These are phyloP conservation scores for Oryza meridionalis DNA, from an alignment of 176 grass and related monocot genomes.

Conservation along the genomic window DNA sequence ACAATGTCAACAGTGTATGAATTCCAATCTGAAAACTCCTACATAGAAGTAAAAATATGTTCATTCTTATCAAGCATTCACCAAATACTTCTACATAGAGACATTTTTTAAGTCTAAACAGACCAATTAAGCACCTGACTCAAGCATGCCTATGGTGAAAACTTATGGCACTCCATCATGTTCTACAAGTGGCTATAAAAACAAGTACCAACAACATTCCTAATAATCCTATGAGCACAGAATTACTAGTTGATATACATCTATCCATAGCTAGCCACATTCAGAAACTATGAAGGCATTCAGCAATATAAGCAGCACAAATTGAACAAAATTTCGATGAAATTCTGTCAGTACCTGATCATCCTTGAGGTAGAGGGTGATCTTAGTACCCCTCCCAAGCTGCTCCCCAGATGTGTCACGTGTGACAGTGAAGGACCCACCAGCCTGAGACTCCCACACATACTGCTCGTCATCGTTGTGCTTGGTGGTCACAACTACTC, in stretches of 20 bases:
- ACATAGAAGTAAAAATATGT: background rate
- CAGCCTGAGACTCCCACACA: constrained; percentile 96
- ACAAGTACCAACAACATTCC: background rate
- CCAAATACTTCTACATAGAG: background rate
- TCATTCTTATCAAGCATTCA: background rate
- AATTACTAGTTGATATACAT: no score
- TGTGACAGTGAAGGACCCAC: constrained; percentile 90
- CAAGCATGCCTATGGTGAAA: background rate
- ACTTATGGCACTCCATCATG: background rate
- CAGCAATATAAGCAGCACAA: background rate
- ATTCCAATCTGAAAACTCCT: background rate
- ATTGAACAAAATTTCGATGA: background rate
- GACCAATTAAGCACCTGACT: no score
- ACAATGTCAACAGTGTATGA: background rate
- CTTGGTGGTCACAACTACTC: constrained; percentile 80
- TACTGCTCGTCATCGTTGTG: constrained; percentile 99
- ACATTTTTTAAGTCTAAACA: background rate
- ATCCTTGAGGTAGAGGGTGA: constrained; percentile 93
- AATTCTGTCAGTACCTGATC: constrained; percentile 66
- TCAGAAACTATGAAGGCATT: background rate
- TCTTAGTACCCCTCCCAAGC: constrained; percentile 93
- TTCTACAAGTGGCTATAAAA: background rate
- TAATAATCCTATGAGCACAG: no score
- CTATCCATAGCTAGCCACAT: background rate
- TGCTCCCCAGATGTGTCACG: constrained; percentile 76